phyloP scores from a whole-genome alignment of 2,329 filamentous ascomycete genomes.

The Aureobasidium sp. region DNA sequence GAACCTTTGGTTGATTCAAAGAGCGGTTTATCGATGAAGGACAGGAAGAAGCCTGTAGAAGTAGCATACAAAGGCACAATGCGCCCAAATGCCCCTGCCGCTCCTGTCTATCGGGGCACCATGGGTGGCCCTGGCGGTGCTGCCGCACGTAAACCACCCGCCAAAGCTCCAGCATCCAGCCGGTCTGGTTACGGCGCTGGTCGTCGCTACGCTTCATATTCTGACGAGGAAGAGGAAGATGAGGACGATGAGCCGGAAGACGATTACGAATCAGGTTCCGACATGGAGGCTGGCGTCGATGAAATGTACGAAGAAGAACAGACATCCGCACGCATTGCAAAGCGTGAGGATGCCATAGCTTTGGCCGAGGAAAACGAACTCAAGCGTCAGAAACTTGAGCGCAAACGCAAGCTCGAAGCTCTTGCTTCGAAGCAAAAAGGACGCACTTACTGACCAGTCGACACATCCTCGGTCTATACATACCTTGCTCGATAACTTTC shows the following conservation, averaged over 20 bases:
- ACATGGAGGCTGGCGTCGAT: conserved; percentile 69
- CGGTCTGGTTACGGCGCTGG: conserved; percentile 19
- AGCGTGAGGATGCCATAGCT: conserved; percentile 59
- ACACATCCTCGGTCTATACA: background rate
- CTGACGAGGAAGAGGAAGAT: conserved; percentile 31
- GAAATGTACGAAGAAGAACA: conserved; percentile 67
- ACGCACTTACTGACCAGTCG: conserved; percentile 1
- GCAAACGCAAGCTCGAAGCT: conserved; percentile 31
- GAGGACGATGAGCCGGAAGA: conserved; percentile 54
- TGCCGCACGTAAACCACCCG: conserved; percentile 22
- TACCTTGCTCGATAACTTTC: background rate
- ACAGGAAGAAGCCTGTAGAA: conserved; percentile 30
- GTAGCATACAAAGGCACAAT: conserved; percentile 36
- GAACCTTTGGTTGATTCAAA: conserved; percentile 14
- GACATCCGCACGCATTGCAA: conserved; percentile 52
- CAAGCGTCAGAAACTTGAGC: conserved; percentile 55
- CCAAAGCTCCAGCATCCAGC: conserved; percentile 18
- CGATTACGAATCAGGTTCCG: conserved; percentile 55
- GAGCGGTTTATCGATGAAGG: conserved; percentile 23
- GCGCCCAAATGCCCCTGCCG: conserved; percentile 18
- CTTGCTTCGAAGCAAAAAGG: conserved; percentile 26
- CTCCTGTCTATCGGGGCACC: conserved; percentile 34
- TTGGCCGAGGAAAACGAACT: conserved; percentile 53
- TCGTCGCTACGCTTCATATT: conserved; percentile 30
- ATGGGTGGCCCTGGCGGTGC: conserved; percentile 33